Evolutionary conservation across 2,329 filamentous ascomycete species (phyloP), one percentile per base, ranked within the genome.

Genomic region (Colletotrichum ledebouriae): DNA sequence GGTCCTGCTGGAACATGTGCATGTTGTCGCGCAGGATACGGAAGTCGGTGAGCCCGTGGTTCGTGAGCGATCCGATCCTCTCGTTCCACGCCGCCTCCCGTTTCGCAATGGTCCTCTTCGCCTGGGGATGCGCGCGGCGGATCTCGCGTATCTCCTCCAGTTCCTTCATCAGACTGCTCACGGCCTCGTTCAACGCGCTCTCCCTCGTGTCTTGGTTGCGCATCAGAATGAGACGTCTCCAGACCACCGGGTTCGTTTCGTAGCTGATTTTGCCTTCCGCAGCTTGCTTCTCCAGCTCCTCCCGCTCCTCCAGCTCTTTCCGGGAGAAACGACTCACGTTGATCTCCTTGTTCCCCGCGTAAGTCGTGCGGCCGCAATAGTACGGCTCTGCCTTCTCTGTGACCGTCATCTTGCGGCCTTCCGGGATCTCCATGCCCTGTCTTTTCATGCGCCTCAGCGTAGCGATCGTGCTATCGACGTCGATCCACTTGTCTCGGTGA

Each of bases 11-110:
- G 73, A 85, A 82, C 15, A 85, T 71, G 71, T 87, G 85, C 50
- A 84, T 76, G 73, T 89, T 88, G 73, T 92, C 89, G 34, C 82
- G 80, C 55, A 79, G 73, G 34, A 79, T 75, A 22, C 74, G 65
- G 72, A 83, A 83, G 62, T 82, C 78, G 37, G 75, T 75, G 29
- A 73, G 71, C 10, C 72, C 66, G 72, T 76, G 78, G 64, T 76
- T 77, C 62, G 78, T 75, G 44, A 80, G 66, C 37, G 70, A 70
- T 39, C 74, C 73, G 29, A 86, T 61, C 2, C 72, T 72, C 3
- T 71, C 72, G 53, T 79, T 77, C 76, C 80, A 86, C 9, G 73
- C 76, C 2, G 61, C 70, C 41, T 81, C 74, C 22, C 73, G 74
- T 11, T 62, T 67, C 22, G 71, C 72, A 7, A 82, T 76, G 20